Conservation (phyloP, 1,284 basidiomycete species). For the Microbotryomycetes sp. region DNA sequence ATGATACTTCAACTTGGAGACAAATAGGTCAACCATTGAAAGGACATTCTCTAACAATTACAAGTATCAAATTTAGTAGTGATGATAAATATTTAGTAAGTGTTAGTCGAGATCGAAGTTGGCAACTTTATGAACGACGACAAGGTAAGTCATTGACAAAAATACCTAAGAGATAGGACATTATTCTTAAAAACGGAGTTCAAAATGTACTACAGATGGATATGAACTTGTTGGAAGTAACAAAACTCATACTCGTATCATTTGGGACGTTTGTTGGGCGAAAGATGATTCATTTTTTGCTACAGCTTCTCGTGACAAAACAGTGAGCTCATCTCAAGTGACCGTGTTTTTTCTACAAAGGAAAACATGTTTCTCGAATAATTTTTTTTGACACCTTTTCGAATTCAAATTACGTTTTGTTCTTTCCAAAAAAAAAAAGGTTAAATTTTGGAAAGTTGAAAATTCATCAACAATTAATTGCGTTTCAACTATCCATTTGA, state of each 20-base stretch:
- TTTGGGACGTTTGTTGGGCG: slow-evolving; percentile 91
- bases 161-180: slow-evolving; percentile 42
- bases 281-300: slow-evolving; percentile 67
- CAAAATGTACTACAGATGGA: not conserved
- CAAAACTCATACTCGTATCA: slow-evolving; percentile 83
- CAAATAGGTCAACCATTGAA: slow-evolving; percentile 62
- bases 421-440: too few species aligned
- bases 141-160: slow-evolving; percentile 34
- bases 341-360: slow-evolving; percentile 27
- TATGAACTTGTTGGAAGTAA: slow-evolving; percentile 56
- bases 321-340: slow-evolving; percentile 53
- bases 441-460: slow-evolving; percentile 40
- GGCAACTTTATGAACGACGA: slow-evolving; percentile 66
- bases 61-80: slow-evolving; percentile 73
- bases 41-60: slow-evolving; percentile 86
- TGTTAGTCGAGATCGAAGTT: slow-evolving; percentile 84
- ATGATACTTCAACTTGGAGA: slow-evolving; percentile 64
- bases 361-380: not conserved
- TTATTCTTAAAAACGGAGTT: not conserved
- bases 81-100: slow-evolving; percentile 72
- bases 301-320: slow-evolving; percentile 92
- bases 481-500: slow-evolving; percentile 40
- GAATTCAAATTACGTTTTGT: too few species aligned
- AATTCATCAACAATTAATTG: not conserved
- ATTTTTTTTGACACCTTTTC: too few species aligned